phyloP scores from a whole-genome alignment of 805 yeast genomes.

The Candida insectorum region DNA sequence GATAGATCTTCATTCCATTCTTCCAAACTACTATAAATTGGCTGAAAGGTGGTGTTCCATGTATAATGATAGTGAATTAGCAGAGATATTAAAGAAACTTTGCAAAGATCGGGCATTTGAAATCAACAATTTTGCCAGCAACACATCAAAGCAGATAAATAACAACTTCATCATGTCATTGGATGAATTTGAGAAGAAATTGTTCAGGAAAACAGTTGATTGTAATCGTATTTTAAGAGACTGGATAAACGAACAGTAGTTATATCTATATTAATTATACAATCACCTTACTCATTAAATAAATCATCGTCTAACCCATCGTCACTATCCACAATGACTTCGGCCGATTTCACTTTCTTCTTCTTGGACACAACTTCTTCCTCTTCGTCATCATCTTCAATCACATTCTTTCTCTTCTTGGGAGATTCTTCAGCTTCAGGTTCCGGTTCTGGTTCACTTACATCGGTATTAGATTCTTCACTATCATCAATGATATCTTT shows the following conservation, averaged over 20 bases:
- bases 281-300: conserved; percentile 11
- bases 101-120: conserved; percentile 63
- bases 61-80: conserved; percentile 63
- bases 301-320: conserved; percentile 38
- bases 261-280: conserved; percentile 7
- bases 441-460: conserved; percentile 11
- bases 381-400: conserved; percentile 17
- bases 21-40: conserved; percentile 64
- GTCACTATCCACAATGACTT: conserved; percentile 45
- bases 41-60: conserved; percentile 76
- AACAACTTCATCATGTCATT: conserved; percentile 57
- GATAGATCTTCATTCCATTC: conserved; percentile 64
- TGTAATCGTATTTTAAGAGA: conserved; percentile 37
- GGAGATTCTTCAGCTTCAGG: conserved; percentile 23
- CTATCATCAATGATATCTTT: conserved; percentile 32
- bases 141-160: conserved; percentile 46
- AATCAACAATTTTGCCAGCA: conserved; percentile 67
- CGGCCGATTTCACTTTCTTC: conserved; percentile 24
- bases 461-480: conserved; percentile 20
- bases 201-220: conserved; percentile 53
- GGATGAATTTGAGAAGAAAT: conserved; percentile 71
- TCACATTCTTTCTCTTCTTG: too few species aligned
- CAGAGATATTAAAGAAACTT: conserved; percentile 47
- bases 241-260: conserved; percentile 24
- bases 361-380: conserved; percentile 29